Conservation (phyloP, 2,329 filamentous ascomycete genomes). For the Xylariaceae sp. region DNA sequence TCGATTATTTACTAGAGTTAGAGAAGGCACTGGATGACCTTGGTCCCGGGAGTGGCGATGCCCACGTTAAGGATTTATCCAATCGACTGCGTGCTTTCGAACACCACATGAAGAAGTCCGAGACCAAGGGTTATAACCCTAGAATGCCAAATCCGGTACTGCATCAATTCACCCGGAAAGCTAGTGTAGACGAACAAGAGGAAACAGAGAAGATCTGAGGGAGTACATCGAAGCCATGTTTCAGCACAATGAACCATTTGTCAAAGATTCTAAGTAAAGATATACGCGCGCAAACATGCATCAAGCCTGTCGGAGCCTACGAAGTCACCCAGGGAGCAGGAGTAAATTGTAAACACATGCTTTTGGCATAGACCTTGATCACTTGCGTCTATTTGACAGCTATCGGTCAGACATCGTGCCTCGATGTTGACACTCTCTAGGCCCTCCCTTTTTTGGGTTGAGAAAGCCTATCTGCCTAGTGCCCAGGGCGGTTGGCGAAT, state of each 20-base stretch:
- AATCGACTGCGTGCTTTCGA: conserved; percentile 65
- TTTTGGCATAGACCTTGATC: no score
- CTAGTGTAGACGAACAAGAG: conserved; percentile 57
- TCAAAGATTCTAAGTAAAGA: background rate
- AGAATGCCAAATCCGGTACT: conserved; percentile 11
- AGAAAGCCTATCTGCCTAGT: no score
- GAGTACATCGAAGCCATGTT: background rate
- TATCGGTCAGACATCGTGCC: no score
- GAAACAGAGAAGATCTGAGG: conserved; percentile 40
- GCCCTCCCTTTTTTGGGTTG: no score
- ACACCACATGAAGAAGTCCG: conserved; percentile 7
- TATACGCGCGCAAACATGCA: background rate
- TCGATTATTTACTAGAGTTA: conserved; percentile 81
- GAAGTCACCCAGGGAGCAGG: no score
- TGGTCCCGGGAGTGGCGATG: conserved; percentile 74
- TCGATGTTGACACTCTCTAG: no score
- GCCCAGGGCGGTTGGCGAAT: no score
- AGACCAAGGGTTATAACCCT: background rate
- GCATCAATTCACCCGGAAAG: conserved; percentile 42
- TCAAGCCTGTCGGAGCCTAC: no score
- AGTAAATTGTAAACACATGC: no score
- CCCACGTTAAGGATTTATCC: conserved; percentile 81
- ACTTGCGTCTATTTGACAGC: no score
- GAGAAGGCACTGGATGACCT: conserved; percentile 72
- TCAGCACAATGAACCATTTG: background rate